A percentile compares a stretch with the other conserved stretches of the same genome.
These are phyloP conservation scores for Stramenopiles sp. DNA, from an alignment of 352 stramenopile genomes.

Conservation along the genomic window DNA sequence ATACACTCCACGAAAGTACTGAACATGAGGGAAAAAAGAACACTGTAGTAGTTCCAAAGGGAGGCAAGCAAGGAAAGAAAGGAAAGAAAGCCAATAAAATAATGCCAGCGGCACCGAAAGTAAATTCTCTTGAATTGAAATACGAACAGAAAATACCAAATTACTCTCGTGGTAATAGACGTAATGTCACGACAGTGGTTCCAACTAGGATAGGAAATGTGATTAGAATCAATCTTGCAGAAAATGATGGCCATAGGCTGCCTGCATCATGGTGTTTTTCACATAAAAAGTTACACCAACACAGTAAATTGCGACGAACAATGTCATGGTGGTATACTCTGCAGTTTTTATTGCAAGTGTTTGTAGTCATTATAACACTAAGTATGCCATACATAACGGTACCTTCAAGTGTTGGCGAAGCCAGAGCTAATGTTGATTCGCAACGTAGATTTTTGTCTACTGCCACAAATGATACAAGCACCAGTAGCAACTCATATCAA, in stretches of 20 bases:
- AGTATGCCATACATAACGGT: not conserved
- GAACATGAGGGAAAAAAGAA: no score
- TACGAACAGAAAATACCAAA: not conserved
- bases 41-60: no score
- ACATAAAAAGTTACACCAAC: not conserved
- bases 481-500: not conserved
- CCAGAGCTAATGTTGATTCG: not conserved
- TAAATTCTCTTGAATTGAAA: not conserved
- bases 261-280: not conserved
- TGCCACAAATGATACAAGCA: not conserved
- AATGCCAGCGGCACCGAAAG: not conserved
- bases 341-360: not conserved
- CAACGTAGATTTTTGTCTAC: not conserved
- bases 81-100: not conserved
- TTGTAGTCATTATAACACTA: not conserved
- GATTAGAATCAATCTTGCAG: not conserved
- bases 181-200: not conserved
- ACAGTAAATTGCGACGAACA: not conserved
- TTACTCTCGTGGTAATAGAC: not conserved
- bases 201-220: not conserved
- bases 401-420: not conserved
- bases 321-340: not conserved
- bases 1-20: no score
- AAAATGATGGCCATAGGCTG: not conserved
- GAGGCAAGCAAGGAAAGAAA: no score